Percentiles rank a stretch among this genome's conserved stretches.
These are phyloP conservation scores for Aurantiochytrium sp. DNA, from an alignment of 108 stramenopile species.

Conservation along the genomic window DNA sequence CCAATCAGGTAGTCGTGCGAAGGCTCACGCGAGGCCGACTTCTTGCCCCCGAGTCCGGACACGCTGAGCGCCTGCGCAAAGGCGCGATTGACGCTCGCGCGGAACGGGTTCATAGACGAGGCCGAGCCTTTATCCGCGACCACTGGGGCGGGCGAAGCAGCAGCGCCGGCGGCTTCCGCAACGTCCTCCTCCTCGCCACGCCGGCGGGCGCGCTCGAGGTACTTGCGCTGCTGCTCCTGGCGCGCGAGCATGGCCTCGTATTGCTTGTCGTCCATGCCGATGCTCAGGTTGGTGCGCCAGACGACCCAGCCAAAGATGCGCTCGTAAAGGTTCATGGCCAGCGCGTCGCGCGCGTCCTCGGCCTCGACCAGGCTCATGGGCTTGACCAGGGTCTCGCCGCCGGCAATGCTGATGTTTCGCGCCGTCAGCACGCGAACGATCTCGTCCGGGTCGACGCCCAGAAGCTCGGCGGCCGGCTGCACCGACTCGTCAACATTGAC, in stretches of 20 bases:
- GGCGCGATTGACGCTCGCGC: not conserved
- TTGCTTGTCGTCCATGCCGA: constrained; percentile 13
- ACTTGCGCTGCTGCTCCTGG: constrained; percentile 7
- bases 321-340: constrained; percentile 44
- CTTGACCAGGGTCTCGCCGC: not conserved
- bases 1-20: constrained; percentile 33
- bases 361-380: constrained; percentile 28
- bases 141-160: not conserved
- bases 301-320: constrained; percentile 45
- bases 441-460: not conserved
- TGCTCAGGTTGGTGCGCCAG: constrained; percentile 26
- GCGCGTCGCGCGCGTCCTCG: constrained; percentile 37
- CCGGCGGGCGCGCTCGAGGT: not conserved
- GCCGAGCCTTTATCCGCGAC: constrained; percentile 49
- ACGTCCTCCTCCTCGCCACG: not conserved
- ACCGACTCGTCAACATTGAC: not conserved
- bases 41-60: not conserved
- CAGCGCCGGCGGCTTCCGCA: not conserved
- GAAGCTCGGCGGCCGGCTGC: not conserved
- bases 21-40: constrained; percentile 42
- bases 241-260: constrained; percentile 20
- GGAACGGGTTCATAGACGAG: not conserved
- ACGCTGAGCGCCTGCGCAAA: constrained; percentile 30
- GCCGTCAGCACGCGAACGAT: not conserved
- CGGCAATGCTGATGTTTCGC: not conserved